Evolutionary conservation across 257 asterid species (phyloP), one percentile per base, ranked within the genome.

Genomic region (Perilla frutescens): DNA sequence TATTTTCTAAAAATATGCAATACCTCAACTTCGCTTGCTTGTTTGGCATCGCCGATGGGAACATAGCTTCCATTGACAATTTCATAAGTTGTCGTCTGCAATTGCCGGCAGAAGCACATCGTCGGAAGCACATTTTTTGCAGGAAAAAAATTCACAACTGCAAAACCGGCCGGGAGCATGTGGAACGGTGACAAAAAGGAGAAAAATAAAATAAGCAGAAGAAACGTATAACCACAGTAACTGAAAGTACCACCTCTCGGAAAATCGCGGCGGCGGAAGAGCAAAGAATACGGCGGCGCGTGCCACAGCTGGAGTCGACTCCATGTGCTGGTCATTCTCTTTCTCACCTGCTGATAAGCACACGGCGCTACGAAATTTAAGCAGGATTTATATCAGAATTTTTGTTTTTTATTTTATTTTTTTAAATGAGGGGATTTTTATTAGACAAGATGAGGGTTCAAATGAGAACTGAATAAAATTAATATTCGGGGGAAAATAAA

Each of bases 21-120:
- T 73, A 90, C 92, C 87, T 81, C 70, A 20, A 68, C 37, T 62
- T 81, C 80, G 60, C 7, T 50, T 15, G 71, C 61, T 68, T 79
- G 86, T 53, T 84, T 82, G 73, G 87, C 15, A 47, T 80, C 86
- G 47, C 70, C 74, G 58, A 66, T 20, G 29, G 96, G 89, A 69
- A 94, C 83, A 77, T 90, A 91, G 84, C 96, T 89, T 68, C 96
- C 96, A 55, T 82, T 81, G 68, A 76, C 93, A 77, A 88, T 82
- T 77, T 78, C 91, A 82, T 88, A 88, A 2, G 92, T 63, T 56
- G 84, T 32, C 31, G 97, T 87, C 82, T 91, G 99, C 68, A 94
- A 72, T 74, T 83, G 85, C 91, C 81, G 86, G 76, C 89, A 80
- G 75, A 87, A 82, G 81, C 89, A 88, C 58, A 80, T 7, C 29